Conservation (phyloP, 2,329 filamentous ascomycete genomes). For the Leptosphaerulina australis region DNA sequence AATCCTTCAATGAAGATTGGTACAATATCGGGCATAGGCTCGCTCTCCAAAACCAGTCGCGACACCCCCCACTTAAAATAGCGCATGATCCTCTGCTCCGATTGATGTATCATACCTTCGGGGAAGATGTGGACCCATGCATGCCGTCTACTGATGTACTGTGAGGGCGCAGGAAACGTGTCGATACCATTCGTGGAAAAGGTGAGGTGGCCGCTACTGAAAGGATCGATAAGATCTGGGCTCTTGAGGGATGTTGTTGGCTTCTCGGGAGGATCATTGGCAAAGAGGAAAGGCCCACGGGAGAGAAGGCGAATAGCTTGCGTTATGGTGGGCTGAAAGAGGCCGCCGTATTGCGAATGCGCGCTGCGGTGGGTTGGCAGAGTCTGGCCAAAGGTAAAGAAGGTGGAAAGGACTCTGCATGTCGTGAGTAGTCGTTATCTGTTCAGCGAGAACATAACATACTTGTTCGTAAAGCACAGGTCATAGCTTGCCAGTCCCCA, state of each 20-base stretch:
- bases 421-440: slow-evolving; percentile 21
- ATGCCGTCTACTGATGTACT: slow-evolving; percentile 71
- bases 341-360: slow-evolving; percentile 79
- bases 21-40: slow-evolving; percentile 84
- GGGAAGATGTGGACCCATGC: slow-evolving; percentile 96
- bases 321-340: slow-evolving; percentile 87
- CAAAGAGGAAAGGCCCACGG: slow-evolving; percentile 54
- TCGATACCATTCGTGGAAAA: slow-evolving; percentile 73
- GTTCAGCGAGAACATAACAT: slow-evolving; percentile 28
- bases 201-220: slow-evolving; percentile 58
- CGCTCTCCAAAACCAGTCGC: slow-evolving; percentile 85
- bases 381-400: slow-evolving; percentile 89
- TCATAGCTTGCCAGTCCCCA: slow-evolving; percentile 94
- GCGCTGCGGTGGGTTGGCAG: slow-evolving; percentile 83
- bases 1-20: slow-evolving; percentile 95
- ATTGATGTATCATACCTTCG: slow-evolving; percentile 92
- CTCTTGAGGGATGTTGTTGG: slow-evolving; percentile 33
- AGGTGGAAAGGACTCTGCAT: slow-evolving; percentile 68
- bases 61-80: slow-evolving; percentile 99
- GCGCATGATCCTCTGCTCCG: slow-evolving; percentile 76
- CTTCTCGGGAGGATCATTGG: slow-evolving; percentile 34
- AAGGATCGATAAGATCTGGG: slow-evolving; percentile 58
- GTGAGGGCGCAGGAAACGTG: slow-evolving; percentile 71
- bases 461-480: slow-evolving; percentile 91
- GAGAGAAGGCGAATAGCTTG: slow-evolving; percentile 86